Base-by-base conservation (phyloP, 169 alveolate species). In the Babesia sp. region DNA sequence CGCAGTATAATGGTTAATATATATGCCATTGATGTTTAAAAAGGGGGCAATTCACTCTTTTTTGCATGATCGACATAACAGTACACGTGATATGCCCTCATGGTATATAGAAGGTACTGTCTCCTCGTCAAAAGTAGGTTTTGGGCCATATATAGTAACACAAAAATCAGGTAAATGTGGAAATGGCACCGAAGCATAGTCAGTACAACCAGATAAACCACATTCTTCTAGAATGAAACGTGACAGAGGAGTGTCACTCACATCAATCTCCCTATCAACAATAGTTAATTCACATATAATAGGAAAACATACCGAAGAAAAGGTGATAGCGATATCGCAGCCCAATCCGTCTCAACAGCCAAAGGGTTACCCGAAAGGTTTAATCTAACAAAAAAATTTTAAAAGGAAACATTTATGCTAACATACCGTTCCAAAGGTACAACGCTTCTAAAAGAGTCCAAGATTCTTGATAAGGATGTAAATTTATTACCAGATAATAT, bases 291-390 rank as follows among this genome's bases (percentile, higher is more conserved):
- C 41, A 60, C 18, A 8, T 20, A 60, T 18, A 33, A 28, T 1
- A 2, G 16, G 2, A 11, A 54, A 39, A 60, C 71, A 5, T 20
- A 60, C 71, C n/a, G 1, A 8, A 60, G 41, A 9, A 14, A 16
- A n/a, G 9, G 36, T 3, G 68, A 83, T 5, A 56, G 22, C 20
- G 33, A 31, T 18, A 31, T 31, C 18, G 26, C 3, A 0, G 57
- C 48, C 2, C 28, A 51, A 24, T 26, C 20, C 24, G 24, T 63
- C 22, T 36, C 36, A 18, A 37, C 22, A 12, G 28, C 33, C 16
- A 70, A 42, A 2, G 87, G 87, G 31, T 79, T 79, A 24, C 71
- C 59, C 3, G 77, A 56, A 3, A 79, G 50, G 34, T 79, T 63
- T 31, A 79, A 46, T 24, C 87, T 79, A 50, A n/a, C n/a, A n/a